A percentile compares a stretch with the other conserved stretches of the same genome.
Evolutionary conservation across 2,329 filamentous ascomycete genomes (phyloP).

Genomic region (Sporothrix sp.): DNA sequence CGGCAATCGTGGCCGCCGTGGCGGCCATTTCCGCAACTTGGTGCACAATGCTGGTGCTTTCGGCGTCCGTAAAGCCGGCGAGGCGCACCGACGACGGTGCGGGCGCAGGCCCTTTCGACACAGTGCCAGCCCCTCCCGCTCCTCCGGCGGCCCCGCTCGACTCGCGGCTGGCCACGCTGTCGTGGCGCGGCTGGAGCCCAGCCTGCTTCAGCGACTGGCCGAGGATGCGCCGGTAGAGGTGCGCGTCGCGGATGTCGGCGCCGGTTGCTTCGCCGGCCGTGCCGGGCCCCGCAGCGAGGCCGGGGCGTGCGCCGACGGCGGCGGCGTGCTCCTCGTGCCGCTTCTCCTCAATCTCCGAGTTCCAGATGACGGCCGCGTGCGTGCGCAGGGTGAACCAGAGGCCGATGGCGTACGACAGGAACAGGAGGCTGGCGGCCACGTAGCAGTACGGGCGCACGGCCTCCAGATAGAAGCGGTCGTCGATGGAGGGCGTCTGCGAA

Average conservation of each 20-base stretch:
- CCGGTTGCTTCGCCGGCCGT: slow-evolving; percentile 26
- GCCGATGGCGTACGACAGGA: slow-evolving; percentile 87
- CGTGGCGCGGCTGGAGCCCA: slow-evolving; percentile 49
- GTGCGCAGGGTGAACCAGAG: slow-evolving; percentile 93
- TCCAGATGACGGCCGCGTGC: slow-evolving; percentile 96
- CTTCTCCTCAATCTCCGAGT: slow-evolving; percentile 71
- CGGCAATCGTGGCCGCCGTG: slow-evolving; percentile 78
- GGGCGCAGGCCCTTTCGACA: too few relatives aligned
- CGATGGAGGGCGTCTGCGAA: slow-evolving; percentile 71
- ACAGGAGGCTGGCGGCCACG: slow-evolving; percentile 73
- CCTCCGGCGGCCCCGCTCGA: too few relatives aligned
- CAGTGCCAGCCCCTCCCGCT: too few relatives aligned
- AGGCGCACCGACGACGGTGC: slow-evolving; percentile 40
- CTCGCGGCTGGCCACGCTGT: slow-evolving; percentile 30
- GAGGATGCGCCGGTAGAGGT: slow-evolving; percentile 86
- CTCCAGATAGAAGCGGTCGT: slow-evolving; percentile 81
- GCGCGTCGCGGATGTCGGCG: slow-evolving; percentile 72
- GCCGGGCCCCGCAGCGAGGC: not conserved
- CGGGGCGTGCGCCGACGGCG: not conserved
- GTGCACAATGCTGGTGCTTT: slow-evolving; percentile 70
- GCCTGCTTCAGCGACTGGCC: slow-evolving; percentile 82
- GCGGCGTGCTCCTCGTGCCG: slow-evolving; percentile 43
- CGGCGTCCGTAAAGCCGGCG: slow-evolving; percentile 67
- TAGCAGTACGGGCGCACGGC: slow-evolving; percentile 92
- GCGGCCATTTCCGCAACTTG: slow-evolving; percentile 92